Base-by-base conservation (phyloP, 192 early-diverging fungal species). In the Backusella macrospora region DNA sequence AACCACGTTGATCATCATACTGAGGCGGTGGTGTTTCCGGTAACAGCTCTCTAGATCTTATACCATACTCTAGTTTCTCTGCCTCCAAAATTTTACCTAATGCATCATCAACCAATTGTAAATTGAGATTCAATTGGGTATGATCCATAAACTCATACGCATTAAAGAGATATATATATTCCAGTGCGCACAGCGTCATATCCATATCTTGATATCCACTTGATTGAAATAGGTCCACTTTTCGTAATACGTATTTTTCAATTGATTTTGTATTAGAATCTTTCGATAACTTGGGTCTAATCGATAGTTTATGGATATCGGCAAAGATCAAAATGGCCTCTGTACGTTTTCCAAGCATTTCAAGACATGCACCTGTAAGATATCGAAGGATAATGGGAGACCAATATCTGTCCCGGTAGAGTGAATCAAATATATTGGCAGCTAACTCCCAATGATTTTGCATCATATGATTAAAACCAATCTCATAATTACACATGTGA, bases 291-390 rank as follows among this genome's bases (percentile, higher is more conserved):
- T 81, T 63, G 6, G 75, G 64, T 5, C 79, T 81, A 14, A 81
- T 84, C 4, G 81, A 80, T 23, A 81, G 73, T 21, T 84, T 43
- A n/a, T 82, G 70, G 9, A 87, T 78, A 38, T 81, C 66, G 9
- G 80, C 80, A 62, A 90, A 94, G 62, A 90, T 87, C 14, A 86
- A 62, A 43, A 95, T 86, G 0, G 93, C 93, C 65, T 93, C 91
- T 21, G 85, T 86, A 18, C 88, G 90, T 48, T 90, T 85, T 8
- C 93, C 93, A 8, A 83, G 75, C 43, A 82, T 84, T 39, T 84
- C 84, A 15, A 86, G 38, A 26, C 81, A 80, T 3, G 83, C 81
- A 0, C 82, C 86, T 21, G 77, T 62, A 59, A 84, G 82, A 63
- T 87, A 87, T 5, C 77, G 68, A 70, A 83, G 82, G 48, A 87